phyloP scores from a whole-genome alignment of 2,329 filamentous ascomycete species.

The Escovopsis sp. region DNA sequence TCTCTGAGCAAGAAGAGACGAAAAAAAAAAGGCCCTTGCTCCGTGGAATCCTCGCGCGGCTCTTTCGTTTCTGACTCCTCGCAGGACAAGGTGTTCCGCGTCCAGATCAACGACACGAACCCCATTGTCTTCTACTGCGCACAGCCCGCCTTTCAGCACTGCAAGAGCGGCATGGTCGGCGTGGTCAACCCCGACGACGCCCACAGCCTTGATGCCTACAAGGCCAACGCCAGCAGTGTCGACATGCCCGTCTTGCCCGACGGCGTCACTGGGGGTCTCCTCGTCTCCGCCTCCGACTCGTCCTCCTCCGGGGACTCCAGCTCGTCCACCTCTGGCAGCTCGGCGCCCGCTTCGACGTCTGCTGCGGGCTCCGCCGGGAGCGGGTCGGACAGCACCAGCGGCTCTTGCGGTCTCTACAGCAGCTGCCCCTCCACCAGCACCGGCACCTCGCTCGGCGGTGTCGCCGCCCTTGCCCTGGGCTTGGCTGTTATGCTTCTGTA shows the following conservation, averaged over 20 bases:
- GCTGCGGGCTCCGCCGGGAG: too few relatives aligned
- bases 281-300: background rate
- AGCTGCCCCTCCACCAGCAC: background rate
- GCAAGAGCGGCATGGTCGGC: conserved; percentile 11
- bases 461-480: conserved; percentile 2
- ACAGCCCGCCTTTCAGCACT: conserved; percentile 6
- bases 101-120: conserved; percentile 10
- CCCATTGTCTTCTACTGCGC: conserved; percentile 13
- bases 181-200: conserved; percentile 9
- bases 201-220: conserved; percentile 6
- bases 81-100: conserved; percentile 9
- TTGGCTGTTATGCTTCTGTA: conserved; percentile 4
- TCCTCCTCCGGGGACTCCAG: conserved; percentile 1
- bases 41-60: too few relatives aligned
- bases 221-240: conserved; percentile 1
- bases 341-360: conserved; percentile 1
- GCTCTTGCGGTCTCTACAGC: background rate
- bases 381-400: background rate
- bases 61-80: too few relatives aligned
- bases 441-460: conserved; percentile 2
- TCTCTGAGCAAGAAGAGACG: too few relatives aligned
- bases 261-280: background rate
- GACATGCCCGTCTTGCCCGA: conserved; percentile 1
- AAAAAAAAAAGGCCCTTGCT: too few relatives aligned
- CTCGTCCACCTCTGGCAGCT: background rate